Evolutionary conservation across 2,329 filamentous ascomycete genomes (phyloP), one percentile per base, ranked within the genome.

Genomic region (Colletotrichum tropicicola): DNA sequence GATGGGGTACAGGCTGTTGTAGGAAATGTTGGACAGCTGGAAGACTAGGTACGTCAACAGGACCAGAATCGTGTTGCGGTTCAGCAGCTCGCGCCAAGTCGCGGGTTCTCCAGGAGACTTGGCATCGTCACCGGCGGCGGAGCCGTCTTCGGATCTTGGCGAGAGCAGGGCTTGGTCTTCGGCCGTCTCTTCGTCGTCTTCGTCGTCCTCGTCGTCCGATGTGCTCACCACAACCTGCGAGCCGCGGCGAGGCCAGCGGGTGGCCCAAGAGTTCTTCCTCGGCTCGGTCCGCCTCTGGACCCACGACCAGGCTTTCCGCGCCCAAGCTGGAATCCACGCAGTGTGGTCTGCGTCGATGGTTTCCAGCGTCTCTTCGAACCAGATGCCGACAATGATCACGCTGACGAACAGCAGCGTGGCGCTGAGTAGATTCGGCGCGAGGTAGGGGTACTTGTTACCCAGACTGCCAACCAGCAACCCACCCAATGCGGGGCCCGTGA

Each of bases 1-100:
- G 57, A 98, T 95, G 1, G 96, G 96, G 72, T 97, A 99, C 0
- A 99, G 83, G 17, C 93, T 95, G 78, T 97, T 98, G 85, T 94
- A 99, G 4, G 93, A 94, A 69, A 98, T 93, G 76, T 98, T 98
- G 66, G 92, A 90, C 5, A 99, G 85, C 73, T 98, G 94, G 74
- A 98, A 99, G 52, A 98, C 91, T 44, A 98, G 87, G 73, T 97
- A 98, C 0, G 94, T 97, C 55, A 88, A 76, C 6, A 99, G 86
- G 0, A 99, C 85, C 3, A 97, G 82, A 12, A 98, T 76, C 0
- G 94, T 97, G 64, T 96, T 94, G 61, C 89, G 86, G 72, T 92
- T 97, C 53, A 95, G 84, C 2, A 97, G 73, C 44, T 85, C 81
- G n/a, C 76, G 80, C 78, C 83, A 83, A 2, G 77, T 75, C 6